Conservation (phyloP, 1,284 basidiomycete genomes). For the Boletus subluridellus region DNA sequence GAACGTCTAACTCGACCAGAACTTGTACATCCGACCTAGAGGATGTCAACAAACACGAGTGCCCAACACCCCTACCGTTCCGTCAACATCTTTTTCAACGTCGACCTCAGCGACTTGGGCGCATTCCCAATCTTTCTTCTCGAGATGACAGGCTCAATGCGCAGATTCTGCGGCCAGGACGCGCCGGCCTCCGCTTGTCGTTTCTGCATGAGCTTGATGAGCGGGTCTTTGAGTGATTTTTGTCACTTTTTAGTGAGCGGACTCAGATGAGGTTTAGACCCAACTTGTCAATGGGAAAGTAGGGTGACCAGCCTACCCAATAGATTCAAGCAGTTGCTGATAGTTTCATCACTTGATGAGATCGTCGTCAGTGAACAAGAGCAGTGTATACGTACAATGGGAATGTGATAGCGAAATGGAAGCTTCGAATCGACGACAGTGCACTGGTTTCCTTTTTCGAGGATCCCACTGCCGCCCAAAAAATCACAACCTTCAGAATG, state of each 20-base stretch:
- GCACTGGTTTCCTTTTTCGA: neutral
- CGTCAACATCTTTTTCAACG: constrained; percentile 39
- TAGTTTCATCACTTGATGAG: neutral
- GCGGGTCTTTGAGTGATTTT: constrained; percentile 31
- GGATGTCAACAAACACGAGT: neutral
- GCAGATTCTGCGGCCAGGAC: too few relatives aligned
- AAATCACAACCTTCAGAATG: neutral
- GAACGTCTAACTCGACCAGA: constrained; percentile 39
- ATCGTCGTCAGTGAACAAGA: neutral
- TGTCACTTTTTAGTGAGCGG: neutral
- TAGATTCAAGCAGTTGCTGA: neutral
- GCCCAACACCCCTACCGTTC: constrained; percentile 31
- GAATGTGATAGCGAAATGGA: neutral
- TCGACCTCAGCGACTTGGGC: constrained; percentile 18
- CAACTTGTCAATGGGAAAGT: too few relatives aligned
- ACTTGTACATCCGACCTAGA: constrained; percentile 32
- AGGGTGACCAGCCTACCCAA: neutral
- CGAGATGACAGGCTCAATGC: too few relatives aligned
- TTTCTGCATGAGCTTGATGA: constrained; percentile 40
- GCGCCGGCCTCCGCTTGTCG: too few relatives aligned
- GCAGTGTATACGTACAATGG: neutral
- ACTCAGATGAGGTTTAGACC: too few relatives aligned
- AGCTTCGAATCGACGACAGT: neutral
- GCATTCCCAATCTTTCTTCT: constrained; percentile 35
- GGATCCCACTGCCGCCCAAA: neutral